Evolutionary conservation across 2,329 filamentous ascomycete species (phyloP).

Genomic region (Beauveria australis): DNA sequence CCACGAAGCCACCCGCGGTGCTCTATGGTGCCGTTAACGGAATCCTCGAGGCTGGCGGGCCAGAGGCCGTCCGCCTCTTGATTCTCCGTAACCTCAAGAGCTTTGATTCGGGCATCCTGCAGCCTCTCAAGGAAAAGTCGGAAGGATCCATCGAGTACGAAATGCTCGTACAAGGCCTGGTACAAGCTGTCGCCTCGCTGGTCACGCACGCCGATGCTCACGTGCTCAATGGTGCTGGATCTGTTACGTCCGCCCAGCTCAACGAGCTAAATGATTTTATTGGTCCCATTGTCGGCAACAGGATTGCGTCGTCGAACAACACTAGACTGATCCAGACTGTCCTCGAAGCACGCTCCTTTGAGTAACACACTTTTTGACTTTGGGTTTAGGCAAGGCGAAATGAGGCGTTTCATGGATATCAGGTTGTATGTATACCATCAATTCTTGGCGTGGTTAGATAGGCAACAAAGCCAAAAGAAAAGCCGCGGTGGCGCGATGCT

Average conservation of each 20-base stretch:
- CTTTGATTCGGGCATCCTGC: constrained; percentile 45
- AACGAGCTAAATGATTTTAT: constrained; percentile 45
- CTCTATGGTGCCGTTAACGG: constrained; percentile 86
- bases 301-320: constrained; percentile 38
- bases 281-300: constrained; percentile 44
- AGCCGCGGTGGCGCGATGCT: not conserved
- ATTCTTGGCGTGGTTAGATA: not conserved
- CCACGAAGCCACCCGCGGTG: constrained; percentile 69
- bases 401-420: not conserved
- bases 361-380: constrained; percentile 23
- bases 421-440: not conserved
- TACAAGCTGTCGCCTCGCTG: constrained; percentile 43
- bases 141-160: constrained; percentile 44
- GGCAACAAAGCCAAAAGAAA: not conserved
- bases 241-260: constrained; percentile 28
- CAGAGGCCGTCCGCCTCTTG: constrained; percentile 48
- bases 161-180: constrained; percentile 47
- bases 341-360: constrained; percentile 47
- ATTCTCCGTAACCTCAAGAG: constrained; percentile 47
- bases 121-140: constrained; percentile 43
- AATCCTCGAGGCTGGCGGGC: constrained; percentile 65
- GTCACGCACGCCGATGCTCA: constrained; percentile 27
- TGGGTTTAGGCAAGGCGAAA: not conserved
- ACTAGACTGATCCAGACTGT: constrained; percentile 41
- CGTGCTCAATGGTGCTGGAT: constrained; percentile 29